phyloP scores from a whole-genome alignment of 176 grass and related monocot species.

The Olyra latifolia region DNA sequence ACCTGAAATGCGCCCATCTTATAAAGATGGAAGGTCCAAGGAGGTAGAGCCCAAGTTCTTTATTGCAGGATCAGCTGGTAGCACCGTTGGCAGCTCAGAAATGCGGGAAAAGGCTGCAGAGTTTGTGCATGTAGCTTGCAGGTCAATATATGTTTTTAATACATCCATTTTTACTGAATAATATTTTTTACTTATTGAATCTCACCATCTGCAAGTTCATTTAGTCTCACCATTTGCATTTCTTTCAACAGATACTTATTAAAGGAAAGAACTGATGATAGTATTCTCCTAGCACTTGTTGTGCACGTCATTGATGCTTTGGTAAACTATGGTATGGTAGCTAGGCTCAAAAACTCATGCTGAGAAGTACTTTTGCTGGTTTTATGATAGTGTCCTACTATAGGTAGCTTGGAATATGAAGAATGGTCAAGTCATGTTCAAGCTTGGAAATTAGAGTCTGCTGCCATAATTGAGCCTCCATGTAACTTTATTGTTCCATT shows the following conservation, averaged over 20 bases:
- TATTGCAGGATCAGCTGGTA: constrained; percentile 82
- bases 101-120: constrained; percentile 93
- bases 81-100: constrained; percentile 78
- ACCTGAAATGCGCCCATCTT: constrained; percentile 81
- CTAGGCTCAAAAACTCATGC: constrained; percentile 9
- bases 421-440: constrained; percentile 91
- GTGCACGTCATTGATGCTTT: constrained; percentile 95
- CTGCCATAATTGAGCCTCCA: constrained; percentile 83
- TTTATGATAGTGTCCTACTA: constrained; percentile 44
- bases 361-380: constrained; percentile 29
- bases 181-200: constrained; percentile 3
- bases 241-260: constrained; percentile 76
- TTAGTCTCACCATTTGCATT: constrained; percentile 33
- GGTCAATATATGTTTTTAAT: constrained; percentile 45
- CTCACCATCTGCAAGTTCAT: not conserved
- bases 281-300: constrained; percentile 85
- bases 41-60: constrained; percentile 51
- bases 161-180: constrained; percentile 22
- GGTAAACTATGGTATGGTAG: constrained; percentile 80
- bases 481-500: constrained; percentile 92
- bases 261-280: constrained; percentile 91
- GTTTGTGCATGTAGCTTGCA: constrained; percentile 78
- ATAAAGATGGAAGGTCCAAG: constrained; percentile 61
- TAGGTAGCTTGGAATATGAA: constrained; percentile 93
- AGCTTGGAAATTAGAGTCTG: constrained; percentile 88